Evolutionary conservation across 106 monocot species (phyloP).

Genomic region (Cymbidium sinense): DNA sequence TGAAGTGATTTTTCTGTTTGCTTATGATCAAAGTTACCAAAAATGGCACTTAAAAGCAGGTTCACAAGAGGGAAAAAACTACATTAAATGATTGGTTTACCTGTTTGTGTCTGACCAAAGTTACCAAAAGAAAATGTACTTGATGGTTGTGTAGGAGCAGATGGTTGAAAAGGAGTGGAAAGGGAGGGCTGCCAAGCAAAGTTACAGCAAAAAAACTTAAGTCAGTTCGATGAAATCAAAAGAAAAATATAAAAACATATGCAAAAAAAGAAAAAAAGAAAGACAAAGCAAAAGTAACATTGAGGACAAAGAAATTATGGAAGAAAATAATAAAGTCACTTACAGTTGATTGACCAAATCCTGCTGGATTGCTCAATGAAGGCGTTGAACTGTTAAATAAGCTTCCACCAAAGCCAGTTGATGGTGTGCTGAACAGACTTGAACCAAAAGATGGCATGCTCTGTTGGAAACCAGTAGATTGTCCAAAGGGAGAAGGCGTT

Average conservation of each 20-base stretch:
- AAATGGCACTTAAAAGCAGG: background rate
- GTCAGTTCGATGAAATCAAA: background rate
- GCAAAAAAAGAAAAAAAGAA: background rate
- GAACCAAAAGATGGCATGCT: slow-evolving; percentile 45
- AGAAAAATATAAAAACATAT: background rate
- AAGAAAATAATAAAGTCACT: slow-evolving; percentile 15
- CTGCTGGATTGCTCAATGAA: slow-evolving; percentile 32
- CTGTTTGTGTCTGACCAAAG: slow-evolving; percentile 70
- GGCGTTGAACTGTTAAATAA: slow-evolving; percentile 69
- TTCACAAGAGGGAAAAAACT: slow-evolving; percentile 1
- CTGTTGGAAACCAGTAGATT: slow-evolving; percentile 59
- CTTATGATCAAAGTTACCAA: background rate
- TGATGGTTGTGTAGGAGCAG: slow-evolving; percentile 29
- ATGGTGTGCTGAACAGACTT: slow-evolving; percentile 50
- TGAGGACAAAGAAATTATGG: background rate
- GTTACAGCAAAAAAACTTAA: background rate
- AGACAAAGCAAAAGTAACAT: background rate
- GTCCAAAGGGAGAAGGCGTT: slow-evolving; percentile 67
- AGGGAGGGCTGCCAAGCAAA: slow-evolving; percentile 35
- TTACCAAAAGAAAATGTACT: slow-evolving; percentile 59
- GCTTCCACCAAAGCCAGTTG: slow-evolving; percentile 79
- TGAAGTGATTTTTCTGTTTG: background rate
- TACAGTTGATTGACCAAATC: slow-evolving; percentile 71
- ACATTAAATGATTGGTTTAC: slow-evolving; percentile 16
- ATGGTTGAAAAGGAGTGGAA: slow-evolving; percentile 42